A percentile compares a stretch with the other conserved stretches of the same genome.
phyloP scores from a whole-genome alignment of 331 rosid species.

The Malus hybrid region DNA sequence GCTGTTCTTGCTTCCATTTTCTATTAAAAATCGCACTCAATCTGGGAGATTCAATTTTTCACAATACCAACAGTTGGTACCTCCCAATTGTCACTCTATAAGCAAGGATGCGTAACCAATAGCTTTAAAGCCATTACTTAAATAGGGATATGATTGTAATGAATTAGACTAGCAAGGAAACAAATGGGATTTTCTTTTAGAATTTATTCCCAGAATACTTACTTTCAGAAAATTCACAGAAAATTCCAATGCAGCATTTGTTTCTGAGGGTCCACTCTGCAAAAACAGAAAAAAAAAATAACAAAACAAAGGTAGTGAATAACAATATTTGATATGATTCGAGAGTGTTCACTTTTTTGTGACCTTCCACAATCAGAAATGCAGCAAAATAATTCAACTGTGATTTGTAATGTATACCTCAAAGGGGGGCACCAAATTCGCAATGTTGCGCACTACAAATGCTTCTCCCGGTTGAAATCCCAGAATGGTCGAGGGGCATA shows the following conservation, averaged over 20 bases:
- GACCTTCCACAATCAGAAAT: background rate
- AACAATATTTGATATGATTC: background rate
- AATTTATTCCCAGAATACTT: constrained; percentile 15
- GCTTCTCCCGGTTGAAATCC: constrained; percentile 98
- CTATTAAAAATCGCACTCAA: background rate
- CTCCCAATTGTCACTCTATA: background rate
- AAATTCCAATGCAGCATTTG: constrained; percentile 91
- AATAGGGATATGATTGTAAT: background rate
- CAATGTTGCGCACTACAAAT: constrained; percentile 75
- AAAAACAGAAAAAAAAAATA: constrained; percentile 7
- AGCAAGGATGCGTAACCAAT: background rate
- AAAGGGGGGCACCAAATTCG: constrained; percentile 82
- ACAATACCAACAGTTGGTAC: background rate
- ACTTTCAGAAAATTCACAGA: constrained; percentile 73
- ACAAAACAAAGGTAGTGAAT: background rate
- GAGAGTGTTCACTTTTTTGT: background rate
- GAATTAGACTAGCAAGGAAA: background rate
- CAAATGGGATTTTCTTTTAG: background rate
- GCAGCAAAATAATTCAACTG: constrained; percentile 1
- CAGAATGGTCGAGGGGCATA: constrained; percentile 77
- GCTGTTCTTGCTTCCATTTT: background rate
- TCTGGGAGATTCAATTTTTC: background rate
- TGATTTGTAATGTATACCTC: constrained; percentile 41
- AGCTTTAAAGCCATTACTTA: background rate
- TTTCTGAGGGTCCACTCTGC: constrained; percentile 87